Conservation (phyloP, 1,139 yeast genomes). For the Candida glucosophila region DNA sequence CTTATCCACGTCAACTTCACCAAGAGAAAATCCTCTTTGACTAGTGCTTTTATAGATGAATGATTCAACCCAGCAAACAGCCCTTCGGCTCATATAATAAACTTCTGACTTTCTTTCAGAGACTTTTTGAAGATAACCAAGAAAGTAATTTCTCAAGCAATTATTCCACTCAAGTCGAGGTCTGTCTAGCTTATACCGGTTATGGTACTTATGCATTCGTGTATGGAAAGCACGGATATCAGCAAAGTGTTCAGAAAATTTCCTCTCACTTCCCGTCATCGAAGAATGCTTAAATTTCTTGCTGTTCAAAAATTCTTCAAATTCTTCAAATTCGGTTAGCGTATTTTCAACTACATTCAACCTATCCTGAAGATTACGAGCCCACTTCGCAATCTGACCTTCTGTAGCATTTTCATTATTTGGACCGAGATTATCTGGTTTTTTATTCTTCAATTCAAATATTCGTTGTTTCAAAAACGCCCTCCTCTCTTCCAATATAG, state of each 20-base stretch:
- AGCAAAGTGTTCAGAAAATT: constrained; percentile 20
- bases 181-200: constrained; percentile 72
- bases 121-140: constrained; percentile 53
- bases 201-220: constrained; percentile 42
- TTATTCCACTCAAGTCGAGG: constrained; percentile 78
- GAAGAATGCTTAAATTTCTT: not conserved
- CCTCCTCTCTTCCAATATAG: constrained; percentile 32
- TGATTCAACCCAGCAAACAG: constrained; percentile 53
- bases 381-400: constrained; percentile 2
- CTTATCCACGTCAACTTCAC: constrained; percentile 7
- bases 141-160: constrained; percentile 49
- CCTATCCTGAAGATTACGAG: constrained; percentile 3
- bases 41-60: constrained; percentile 17
- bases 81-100: constrained; percentile 62
- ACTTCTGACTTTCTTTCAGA: constrained; percentile 47
- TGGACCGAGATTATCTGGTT: constrained; percentile 5
- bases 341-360: constrained; percentile 11
- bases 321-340: not conserved
- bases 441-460: not conserved
- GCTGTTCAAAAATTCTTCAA: constrained; percentile 4
- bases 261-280: constrained; percentile 1
- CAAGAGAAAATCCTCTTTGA: no score
- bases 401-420: constrained; percentile 10
- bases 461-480: constrained; percentile 38
- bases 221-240: constrained; percentile 20